Percentiles rank a stretch among this genome's conserved stretches.
phyloP scores from a whole-genome alignment of 2,329 filamentous ascomycete species.

The Aphanocladium album region DNA sequence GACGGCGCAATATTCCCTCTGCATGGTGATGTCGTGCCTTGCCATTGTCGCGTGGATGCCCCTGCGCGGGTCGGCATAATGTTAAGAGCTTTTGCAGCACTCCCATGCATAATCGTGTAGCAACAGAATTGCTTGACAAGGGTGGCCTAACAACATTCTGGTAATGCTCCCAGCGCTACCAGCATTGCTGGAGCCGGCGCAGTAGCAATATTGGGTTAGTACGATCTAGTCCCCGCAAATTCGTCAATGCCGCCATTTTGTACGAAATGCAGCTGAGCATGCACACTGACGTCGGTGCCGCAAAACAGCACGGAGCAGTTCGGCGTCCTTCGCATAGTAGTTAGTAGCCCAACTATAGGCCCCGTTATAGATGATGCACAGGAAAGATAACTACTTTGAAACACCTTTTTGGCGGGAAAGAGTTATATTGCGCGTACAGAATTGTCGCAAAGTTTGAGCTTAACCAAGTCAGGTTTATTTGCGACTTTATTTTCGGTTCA shows the following conservation, averaged over 20 bases:
- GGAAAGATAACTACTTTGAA: not conserved
- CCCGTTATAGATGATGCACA: not conserved
- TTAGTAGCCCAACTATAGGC: not conserved
- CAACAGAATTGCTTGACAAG: not conserved
- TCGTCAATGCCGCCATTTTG: constrained; percentile 1
- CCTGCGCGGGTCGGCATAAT: not conserved
- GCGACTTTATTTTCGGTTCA: not conserved
- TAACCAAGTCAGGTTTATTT: not conserved
- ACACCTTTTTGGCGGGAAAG: not conserved
- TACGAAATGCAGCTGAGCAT: constrained; percentile 6
- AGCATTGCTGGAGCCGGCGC: not conserved
- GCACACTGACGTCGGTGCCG: constrained; percentile 2
- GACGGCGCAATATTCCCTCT: not conserved
- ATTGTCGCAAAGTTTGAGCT: not conserved
- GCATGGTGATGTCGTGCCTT: not conserved
- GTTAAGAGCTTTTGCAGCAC: not conserved
- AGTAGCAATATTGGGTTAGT: not conserved
- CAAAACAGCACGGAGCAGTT: not conserved
- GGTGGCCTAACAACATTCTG: not conserved
- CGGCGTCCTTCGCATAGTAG: not conserved
- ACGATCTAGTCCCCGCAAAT: constrained; percentile 1
- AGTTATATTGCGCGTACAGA: not conserved
- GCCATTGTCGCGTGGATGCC: not conserved
- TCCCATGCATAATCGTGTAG: not conserved
- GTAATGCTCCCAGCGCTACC: not conserved